phyloP scores from a whole-genome alignment of 352 stramenopile genomes.

The Globisporangium middletonii region DNA sequence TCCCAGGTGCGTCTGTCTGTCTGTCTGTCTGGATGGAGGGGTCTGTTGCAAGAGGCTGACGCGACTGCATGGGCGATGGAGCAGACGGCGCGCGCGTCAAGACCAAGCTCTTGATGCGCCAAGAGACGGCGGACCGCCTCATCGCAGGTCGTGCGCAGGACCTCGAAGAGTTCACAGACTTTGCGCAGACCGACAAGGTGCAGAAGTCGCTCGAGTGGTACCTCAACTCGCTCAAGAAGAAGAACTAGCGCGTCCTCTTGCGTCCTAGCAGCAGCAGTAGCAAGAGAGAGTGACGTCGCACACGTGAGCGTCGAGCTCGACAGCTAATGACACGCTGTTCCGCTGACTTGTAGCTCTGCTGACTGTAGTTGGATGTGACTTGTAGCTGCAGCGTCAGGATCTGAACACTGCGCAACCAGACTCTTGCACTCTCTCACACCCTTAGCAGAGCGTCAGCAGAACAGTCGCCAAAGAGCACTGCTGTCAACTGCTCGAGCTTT shows the following conservation, averaged over 20 bases:
- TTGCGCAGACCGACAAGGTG: slow-evolving; percentile 76
- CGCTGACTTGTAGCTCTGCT: no score
- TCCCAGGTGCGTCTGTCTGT: slow-evolving; percentile 40
- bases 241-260: slow-evolving; percentile 16
- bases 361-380: no score
- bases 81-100: slow-evolving; percentile 62
- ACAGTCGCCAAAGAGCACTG: no score
- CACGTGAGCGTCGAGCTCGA: no score
- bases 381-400: no score
- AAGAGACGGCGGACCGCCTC: slow-evolving; percentile 63
- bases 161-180: slow-evolving; percentile 62
- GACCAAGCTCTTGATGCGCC: slow-evolving; percentile 75
- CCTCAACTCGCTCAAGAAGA: slow-evolving; percentile 77
- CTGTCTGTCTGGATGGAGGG: background rate
- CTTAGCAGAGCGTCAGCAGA: no score
- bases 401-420: no score
- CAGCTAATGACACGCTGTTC: no score
- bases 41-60: background rate
- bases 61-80: background rate
- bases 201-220: slow-evolving; percentile 79
- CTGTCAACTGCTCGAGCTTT: no score
- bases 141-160: slow-evolving; percentile 45
- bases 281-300: no score
- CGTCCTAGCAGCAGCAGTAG: no score
- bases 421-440: no score